phyloP scores from a whole-genome alignment of 345 rosid species.

The Gossypium australe region DNA sequence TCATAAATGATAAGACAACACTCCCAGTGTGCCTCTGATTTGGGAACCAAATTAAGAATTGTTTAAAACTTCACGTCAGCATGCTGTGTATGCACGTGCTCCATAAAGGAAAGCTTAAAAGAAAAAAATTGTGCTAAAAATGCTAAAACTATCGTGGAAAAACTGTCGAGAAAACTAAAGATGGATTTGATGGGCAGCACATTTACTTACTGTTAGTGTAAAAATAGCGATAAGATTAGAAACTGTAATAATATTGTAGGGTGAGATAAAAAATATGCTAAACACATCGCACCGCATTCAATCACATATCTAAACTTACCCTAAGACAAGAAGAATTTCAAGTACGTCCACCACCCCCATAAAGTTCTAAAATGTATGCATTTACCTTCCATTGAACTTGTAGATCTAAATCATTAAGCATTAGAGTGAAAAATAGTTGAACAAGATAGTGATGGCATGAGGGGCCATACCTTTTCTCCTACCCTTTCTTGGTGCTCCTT shows the following conservation, averaged over 20 bases:
- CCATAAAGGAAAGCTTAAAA: neutral
- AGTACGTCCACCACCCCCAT: neutral
- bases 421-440: neutral
- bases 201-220: too few relatives aligned
- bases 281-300: too few relatives aligned
- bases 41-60: too few relatives aligned
- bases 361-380: neutral
- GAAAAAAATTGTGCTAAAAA: neutral
- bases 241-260: too few relatives aligned
- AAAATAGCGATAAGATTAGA: too few relatives aligned
- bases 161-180: too few relatives aligned
- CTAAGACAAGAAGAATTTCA: neutral
- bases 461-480: conserved; percentile 56
- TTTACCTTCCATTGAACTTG: neutral
- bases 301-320: too few relatives aligned
- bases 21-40: too few relatives aligned
- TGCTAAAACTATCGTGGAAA: neutral
- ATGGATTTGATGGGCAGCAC: fast-evolving
- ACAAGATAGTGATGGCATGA: conserved; percentile 7
- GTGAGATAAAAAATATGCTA: too few relatives aligned
- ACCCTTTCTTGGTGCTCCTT: conserved; percentile 91
- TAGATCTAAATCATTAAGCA: neutral
- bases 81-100: neutral
- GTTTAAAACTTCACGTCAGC: neutral
- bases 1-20: too few relatives aligned